Conservation (phyloP, 306 rosid genomes). For the Fragaria ananassa region DNA sequence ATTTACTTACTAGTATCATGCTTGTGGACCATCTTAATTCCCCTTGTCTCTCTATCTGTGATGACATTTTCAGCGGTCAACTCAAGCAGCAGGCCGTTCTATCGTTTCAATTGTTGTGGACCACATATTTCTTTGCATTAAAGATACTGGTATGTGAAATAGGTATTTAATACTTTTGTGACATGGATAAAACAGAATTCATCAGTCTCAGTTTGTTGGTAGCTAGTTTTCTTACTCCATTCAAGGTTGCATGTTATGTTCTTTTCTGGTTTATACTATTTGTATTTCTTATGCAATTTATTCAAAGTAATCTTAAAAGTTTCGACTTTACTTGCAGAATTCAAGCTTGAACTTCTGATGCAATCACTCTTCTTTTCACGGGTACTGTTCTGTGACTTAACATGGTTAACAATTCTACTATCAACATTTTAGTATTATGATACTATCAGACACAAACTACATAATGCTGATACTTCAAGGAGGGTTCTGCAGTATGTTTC, state of each 20-base stretch:
- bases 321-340: constrained; percentile 59
- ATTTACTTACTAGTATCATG: constrained; percentile 18
- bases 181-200: not conserved
- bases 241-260: not conserved
- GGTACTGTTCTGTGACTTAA: constrained; percentile 41
- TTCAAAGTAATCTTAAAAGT: constrained; percentile 27
- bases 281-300: not conserved
- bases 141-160: constrained; percentile 69
- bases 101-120: constrained; percentile 79
- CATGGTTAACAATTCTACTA: constrained; percentile 2
- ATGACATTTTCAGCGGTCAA: constrained; percentile 59
- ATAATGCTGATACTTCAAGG: not conserved
- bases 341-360: constrained; percentile 88
- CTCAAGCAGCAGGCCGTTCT: constrained; percentile 84
- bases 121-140: constrained; percentile 87
- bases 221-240: not conserved
- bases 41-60: constrained; percentile 29
- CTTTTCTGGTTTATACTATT: not conserved
- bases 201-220: not conserved
- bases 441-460: not conserved
- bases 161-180: not conserved
- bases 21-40: constrained; percentile 15
- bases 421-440: constrained; percentile 1
- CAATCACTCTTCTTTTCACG: constrained; percentile 89
- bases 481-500: not conserved